Evolutionary conservation across 768 basidiomycete genomes (phyloP).

Genomic region (Trametes cingulata): DNA sequence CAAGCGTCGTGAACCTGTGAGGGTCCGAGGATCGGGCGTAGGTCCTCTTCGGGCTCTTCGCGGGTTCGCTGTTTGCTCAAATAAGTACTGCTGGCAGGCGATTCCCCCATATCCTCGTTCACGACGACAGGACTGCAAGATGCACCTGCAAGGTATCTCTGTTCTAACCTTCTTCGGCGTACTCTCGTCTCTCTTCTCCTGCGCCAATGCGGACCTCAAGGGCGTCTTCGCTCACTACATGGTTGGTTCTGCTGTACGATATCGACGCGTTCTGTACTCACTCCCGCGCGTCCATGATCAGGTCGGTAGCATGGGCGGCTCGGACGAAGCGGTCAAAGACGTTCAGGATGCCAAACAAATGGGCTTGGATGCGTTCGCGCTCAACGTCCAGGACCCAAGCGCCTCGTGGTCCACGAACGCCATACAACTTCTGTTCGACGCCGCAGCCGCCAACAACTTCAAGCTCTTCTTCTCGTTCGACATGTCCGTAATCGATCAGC

Average conservation of each 20-base stretch:
- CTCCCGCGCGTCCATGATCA: neutral
- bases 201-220: neutral
- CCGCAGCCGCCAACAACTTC: slow-evolving; percentile 34
- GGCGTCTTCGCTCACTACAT: slow-evolving; percentile 7
- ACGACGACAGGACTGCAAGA: neutral
- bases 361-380: slow-evolving; percentile 53
- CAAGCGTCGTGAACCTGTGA: too few relatives aligned
- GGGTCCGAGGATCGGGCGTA: too few relatives aligned
- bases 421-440: slow-evolving; percentile 34
- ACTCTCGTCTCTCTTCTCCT: neutral
- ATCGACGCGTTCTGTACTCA: neutral
- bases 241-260: neutral
- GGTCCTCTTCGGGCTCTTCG: too few relatives aligned
- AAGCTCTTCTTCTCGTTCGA: slow-evolving; percentile 77
- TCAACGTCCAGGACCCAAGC: slow-evolving; percentile 43
- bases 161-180: neutral
- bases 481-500: slow-evolving; percentile 48
- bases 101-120: too few relatives aligned
- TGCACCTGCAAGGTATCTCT: neutral
- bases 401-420: neutral
- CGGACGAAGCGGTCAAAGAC: slow-evolving; percentile 6
- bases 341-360: slow-evolving; percentile 12
- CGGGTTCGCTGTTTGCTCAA: too few relatives aligned
- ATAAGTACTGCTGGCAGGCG: too few relatives aligned
- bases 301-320: slow-evolving; percentile 11